Percentiles rank a stretch among this genome's conserved stretches.
Conservation (phyloP, 2,329 filamentous ascomycete genomes). For the Cryphonectria japonica region DNA sequence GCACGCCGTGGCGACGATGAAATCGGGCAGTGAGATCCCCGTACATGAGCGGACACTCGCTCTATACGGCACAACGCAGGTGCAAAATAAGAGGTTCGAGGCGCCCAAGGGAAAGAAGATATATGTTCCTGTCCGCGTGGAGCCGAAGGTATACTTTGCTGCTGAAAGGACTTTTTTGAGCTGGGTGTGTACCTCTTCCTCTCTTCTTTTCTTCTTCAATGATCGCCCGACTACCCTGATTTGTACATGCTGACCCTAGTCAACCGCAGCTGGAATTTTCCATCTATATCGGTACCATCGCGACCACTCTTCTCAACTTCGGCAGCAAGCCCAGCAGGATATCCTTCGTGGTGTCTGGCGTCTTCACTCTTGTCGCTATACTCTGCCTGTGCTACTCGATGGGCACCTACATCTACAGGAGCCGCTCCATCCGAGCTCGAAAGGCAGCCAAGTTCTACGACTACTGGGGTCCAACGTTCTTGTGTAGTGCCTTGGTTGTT, state of each 20-base stretch:
- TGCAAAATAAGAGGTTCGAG: constrained; percentile 65
- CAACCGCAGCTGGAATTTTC: constrained; percentile 80
- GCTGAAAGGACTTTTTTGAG: constrained; percentile 94
- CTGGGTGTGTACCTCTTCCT: constrained; percentile 67
- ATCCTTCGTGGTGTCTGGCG: constrained; percentile 71
- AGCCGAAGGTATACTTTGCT: constrained; percentile 97
- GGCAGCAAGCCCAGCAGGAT: constrained; percentile 59
- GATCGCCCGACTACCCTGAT: neutral
- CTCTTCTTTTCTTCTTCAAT: neutral
- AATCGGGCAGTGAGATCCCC: constrained; percentile 60
- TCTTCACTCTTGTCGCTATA: constrained; percentile 82
- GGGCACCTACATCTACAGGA: constrained; percentile 84
- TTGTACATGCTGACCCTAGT: neutral
- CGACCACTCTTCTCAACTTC: constrained; percentile 83
- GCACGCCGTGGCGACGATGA: constrained; percentile 57
- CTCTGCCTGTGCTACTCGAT: constrained; percentile 81
- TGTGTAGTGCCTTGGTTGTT: constrained; percentile 74
- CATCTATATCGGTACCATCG: constrained; percentile 89
- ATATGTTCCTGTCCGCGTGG: constrained; percentile 91
- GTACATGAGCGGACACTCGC: constrained; percentile 57
- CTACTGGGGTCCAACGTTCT: constrained; percentile 76
- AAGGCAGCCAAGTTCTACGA: constrained; percentile 92
- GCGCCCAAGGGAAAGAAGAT: constrained; percentile 87
- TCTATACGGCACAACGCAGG: constrained; percentile 59
- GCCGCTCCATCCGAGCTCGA: constrained; percentile 79